Evolutionary conservation across 2,329 filamentous ascomycete genomes (phyloP), one percentile per base, ranked within the genome.

Genomic region (Clarireedia paspali): DNA sequence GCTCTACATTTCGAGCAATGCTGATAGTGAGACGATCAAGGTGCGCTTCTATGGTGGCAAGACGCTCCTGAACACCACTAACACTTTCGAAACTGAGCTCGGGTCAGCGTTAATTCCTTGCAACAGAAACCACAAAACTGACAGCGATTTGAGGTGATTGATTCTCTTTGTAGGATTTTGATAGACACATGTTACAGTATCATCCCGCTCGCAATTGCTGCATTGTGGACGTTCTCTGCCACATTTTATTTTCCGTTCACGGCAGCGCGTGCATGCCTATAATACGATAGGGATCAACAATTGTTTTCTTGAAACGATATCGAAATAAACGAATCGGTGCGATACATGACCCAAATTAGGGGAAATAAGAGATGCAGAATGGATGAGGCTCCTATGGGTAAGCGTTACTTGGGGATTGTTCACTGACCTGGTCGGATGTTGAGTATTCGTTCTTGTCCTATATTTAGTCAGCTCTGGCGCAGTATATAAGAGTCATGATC

Each of bases 111-210:
- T 40, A 15, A 20, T 17, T 45, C 42, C 20, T 20, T 38, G 23
- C 14, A 6, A 45, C n/a, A 15, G 24, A 24, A 36, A 26, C 20
- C 36, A 27, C 50, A 24, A 24, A 40, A 51, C 53, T 56, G 38
- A 56, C 53, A 56, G 20, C 3, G 47, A 51, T 24, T 56, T 56
- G 9, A 56, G 30, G 30, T 56, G 53, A 30, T 56, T 56, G n/a
- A 56, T 36, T 46, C 53, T 50, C 40, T 56, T 56, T 12, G 47
- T 47, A 6, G 53, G 53, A 10, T 51, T 56, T 46, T 56, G 53
- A 46, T 56, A 56, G 47, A 56, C 48, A 26, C 53, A 56, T 50
- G 53, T 56, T 36, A 56, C 39, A 26, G 17, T 51, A 38, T 56
- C 53, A 26, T 56, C 53, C 40, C 48, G 53, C 6, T 56, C 30